Base-by-base conservation (phyloP, 306 rosid species). In the Ormosia semicastrata region DNA sequence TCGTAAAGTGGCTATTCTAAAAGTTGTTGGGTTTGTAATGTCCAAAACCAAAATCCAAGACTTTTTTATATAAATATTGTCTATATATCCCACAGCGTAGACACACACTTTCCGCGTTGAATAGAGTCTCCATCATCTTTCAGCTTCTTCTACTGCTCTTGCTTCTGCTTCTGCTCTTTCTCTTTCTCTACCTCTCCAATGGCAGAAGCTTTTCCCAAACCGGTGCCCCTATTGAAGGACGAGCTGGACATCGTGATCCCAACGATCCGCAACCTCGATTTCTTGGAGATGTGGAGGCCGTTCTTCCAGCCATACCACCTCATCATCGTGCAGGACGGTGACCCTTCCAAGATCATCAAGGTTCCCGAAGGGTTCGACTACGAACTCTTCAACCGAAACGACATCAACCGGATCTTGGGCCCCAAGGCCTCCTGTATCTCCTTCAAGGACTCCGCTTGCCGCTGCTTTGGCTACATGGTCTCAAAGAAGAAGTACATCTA, bases 181-280 rank as follows among this genome's bases (percentile, higher is more conserved):
- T 9, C 64, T 59, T n/a, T 24, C 57, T 9, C 67, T 32, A 37
- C 2, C 6, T 46, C 60, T 60, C 6, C 76, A 81, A 93, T 93
- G 94, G 92, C 93, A 2, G 77, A 36, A 65, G 34, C 78, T 70
- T 80, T 80, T 2, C 44, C 77, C 3, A 82, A 84, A 12, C 82
- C 92, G 1, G 79, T 84, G 0, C 95, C 98, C 0, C 47, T 90
- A 6, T 74, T 94, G 84, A 89, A 90, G 74, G 97, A 94, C 11
- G 95, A 94, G 79, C 95, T 94, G 0, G 97, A 94, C 76, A 94
- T 94, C 86, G 98, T 94, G 17, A 94, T 94, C 76, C 98, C 98
- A 18, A 94, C 98, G 43, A 94, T 94, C 77, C 88, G 98, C 1
- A 94, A 90, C 92, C 94, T 92, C 0, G 98, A 94, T 58, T 94